Evolutionary conservation across 768 basidiomycete species (phyloP).

Genomic region (Lactarius hengduanensis): DNA sequence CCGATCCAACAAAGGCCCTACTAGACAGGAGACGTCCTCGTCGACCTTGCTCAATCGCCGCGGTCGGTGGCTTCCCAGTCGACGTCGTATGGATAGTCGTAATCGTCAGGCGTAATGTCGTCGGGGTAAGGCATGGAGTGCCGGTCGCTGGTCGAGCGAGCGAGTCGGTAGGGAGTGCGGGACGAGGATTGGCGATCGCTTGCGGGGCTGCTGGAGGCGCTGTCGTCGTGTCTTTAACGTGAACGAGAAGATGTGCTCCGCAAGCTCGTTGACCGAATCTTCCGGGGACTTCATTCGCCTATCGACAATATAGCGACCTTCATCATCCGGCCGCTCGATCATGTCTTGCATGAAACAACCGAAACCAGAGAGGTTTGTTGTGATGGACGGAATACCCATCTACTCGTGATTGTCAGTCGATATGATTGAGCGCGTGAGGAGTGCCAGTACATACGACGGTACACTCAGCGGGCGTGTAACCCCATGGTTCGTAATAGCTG

Average conservation of each 20-base stretch:
- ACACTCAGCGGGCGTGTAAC: slow-evolving; percentile 96
- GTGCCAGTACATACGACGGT: slow-evolving; percentile 72
- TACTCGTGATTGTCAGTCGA: slow-evolving; percentile 33
- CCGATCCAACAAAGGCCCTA: slow-evolving; percentile 97
- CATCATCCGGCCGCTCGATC: slow-evolving; percentile 90
- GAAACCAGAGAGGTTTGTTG: slow-evolving; percentile 97
- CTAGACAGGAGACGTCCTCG: no score
- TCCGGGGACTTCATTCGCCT: slow-evolving; percentile 86
- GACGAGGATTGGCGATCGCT: no score
- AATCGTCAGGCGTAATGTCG: no score
- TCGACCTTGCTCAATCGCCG: no score
- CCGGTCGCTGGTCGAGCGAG: no score
- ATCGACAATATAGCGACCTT: slow-evolving; percentile 97
- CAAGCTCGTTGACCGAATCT: slow-evolving; percentile 84
- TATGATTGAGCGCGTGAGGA: slow-evolving; percentile 2
- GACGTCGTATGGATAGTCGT: slow-evolving; percentile 87
- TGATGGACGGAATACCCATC: slow-evolving; percentile 98
- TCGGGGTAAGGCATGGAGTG: no score
- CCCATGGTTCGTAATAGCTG: slow-evolving; percentile 96
- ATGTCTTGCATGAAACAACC: slow-evolving; percentile 99
- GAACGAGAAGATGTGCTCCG: slow-evolving; percentile 73
- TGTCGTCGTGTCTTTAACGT: slow-evolving; percentile 86
- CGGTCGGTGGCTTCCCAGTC: no score
- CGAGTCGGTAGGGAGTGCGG: no score
- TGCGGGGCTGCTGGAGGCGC: no score